A percentile compares a stretch with the other conserved stretches of the same genome.
phyloP scores from a whole-genome alignment of 371 early-diverging fungal species.

The Mortierella sp. region DNA sequence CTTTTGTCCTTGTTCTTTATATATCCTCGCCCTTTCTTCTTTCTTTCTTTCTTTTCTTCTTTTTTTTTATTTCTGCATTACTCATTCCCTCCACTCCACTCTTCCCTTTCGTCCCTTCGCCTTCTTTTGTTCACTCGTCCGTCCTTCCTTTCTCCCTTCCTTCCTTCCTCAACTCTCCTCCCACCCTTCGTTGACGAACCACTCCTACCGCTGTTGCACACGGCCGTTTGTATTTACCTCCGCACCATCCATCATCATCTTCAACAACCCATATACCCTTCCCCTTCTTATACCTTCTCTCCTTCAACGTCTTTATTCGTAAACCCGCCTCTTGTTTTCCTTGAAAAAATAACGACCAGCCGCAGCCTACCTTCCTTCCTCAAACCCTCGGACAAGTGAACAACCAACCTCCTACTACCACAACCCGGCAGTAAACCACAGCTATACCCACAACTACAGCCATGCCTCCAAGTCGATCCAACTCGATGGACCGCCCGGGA shows the following conservation, averaged over 20 bases:
- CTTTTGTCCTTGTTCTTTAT: neutral
- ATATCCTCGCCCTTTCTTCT: neutral
- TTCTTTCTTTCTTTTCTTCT: neutral
- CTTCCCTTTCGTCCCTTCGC: neutral
- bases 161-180: neutral
- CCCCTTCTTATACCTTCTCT: neutral
- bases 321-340: neutral
- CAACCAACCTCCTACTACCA: neutral
- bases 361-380: neutral
- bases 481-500: constrained; percentile 13
- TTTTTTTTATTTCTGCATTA: neutral
- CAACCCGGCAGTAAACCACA: neutral
- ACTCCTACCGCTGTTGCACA: constrained; percentile 7
- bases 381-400: neutral
- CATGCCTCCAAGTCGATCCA: constrained; percentile 6
- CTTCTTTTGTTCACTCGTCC: neutral
- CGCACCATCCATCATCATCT: neutral
- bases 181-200: neutral
- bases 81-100: neutral
- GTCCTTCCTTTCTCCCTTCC: neutral
- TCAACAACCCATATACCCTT: neutral
- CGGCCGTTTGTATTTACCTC: neutral
- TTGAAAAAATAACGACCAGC: neutral
- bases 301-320: neutral
- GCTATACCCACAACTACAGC: neutral